Evolutionary conservation across 1,284 basidiomycete genomes (phyloP).

Genomic region (Trichosporon sp.): DNA sequence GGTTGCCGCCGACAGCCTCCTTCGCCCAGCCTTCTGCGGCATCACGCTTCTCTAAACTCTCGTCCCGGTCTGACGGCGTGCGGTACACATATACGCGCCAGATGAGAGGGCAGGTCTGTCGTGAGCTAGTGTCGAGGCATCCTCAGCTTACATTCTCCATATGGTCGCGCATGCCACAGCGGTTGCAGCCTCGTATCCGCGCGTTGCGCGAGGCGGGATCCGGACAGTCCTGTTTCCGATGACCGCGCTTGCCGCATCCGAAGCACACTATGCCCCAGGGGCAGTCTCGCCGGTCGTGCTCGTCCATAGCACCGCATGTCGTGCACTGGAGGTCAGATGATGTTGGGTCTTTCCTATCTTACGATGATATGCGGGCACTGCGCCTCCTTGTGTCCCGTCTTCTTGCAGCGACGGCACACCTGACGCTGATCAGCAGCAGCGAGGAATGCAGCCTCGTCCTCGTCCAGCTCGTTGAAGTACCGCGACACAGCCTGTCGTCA

Average conservation of each 20-base stretch:
- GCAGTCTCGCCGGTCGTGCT: constrained; percentile 74
- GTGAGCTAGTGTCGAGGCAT: neutral
- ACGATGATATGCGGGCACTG: constrained; percentile 41
- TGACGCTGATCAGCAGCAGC: constrained; percentile 37
- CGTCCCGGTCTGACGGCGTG: constrained; percentile 54
- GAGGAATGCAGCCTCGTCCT: constrained; percentile 35
- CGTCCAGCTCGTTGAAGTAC: constrained; percentile 32
- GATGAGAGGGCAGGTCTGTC: constrained; percentile 73
- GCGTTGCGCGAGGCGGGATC: constrained; percentile 53
- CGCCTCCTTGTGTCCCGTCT: constrained; percentile 32
- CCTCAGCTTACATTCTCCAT: constrained; percentile 58
- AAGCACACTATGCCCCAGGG: constrained; percentile 80
- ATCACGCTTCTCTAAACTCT: constrained; percentile 49
- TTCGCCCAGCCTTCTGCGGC: constrained; percentile 31
- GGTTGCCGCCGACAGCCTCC: constrained; percentile 33
- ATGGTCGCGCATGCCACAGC: constrained; percentile 67
- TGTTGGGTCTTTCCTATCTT: constrained; percentile 6
- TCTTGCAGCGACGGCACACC: constrained; percentile 41
- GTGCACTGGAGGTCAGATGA: constrained; percentile 59
- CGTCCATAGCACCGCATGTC: constrained; percentile 78
- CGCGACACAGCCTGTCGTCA: constrained; percentile 28
- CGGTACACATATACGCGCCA: constrained; percentile 84
- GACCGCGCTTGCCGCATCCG: constrained; percentile 78
- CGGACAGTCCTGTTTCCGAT: constrained; percentile 75
- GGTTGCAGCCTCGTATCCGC: constrained; percentile 56